phyloP scores from a whole-genome alignment of 75 land plant species.

The Pinus tabuliformis region DNA sequence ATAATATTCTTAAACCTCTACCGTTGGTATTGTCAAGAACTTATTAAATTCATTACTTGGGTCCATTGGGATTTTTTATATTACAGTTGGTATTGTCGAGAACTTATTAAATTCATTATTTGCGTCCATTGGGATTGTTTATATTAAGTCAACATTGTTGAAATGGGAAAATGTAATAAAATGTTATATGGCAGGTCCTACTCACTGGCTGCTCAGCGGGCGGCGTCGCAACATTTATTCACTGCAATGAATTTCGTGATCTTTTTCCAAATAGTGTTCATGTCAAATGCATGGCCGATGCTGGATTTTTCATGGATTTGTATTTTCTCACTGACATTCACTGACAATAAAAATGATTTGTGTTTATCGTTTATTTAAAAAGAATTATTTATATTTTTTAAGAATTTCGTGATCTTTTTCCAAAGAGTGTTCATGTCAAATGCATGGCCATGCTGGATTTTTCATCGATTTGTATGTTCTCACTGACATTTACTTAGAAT shows the following conservation, averaged over 20 bases:
- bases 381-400: too few species aligned
- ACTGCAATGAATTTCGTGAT: conserved; percentile 62
- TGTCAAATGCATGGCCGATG: conserved; percentile 87
- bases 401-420: conserved; percentile 43
- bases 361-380: neutral
- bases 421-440: conserved; percentile 52
- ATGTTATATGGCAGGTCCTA: conserved; percentile 46
- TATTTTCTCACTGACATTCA: conserved; percentile 11
- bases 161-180: neutral
- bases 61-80: too few species aligned
- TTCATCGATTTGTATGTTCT: conserved; percentile 61
- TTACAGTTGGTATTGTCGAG: too few species aligned
- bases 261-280: conserved; percentile 41
- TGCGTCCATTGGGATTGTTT: too few species aligned
- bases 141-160: too few species aligned
- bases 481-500: neutral
- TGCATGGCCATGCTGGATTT: conserved; percentile 85
- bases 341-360: too few species aligned
- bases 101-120: too few species aligned
- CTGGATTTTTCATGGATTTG: conserved; percentile 83
- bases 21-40: too few species aligned
- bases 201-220: conserved; percentile 92
- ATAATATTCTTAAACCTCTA: too few species aligned
- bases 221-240: conserved; percentile 59
- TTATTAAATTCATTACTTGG: too few species aligned